phyloP scores from a whole-genome alignment of 164 flowering plant species.

The Buxus sempervirens region DNA sequence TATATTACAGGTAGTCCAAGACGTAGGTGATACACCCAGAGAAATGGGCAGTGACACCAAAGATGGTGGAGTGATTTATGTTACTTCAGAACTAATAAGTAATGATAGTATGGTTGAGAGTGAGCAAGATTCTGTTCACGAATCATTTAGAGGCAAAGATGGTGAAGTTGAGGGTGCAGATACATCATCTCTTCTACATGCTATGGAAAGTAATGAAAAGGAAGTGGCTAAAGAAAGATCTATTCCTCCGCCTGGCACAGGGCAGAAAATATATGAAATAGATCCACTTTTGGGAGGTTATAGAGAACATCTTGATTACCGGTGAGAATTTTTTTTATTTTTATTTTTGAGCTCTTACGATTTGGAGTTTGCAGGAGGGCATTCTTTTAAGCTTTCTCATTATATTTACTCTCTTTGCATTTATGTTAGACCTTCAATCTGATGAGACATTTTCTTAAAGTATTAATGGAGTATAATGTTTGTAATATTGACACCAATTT shows the following conservation, averaged over 20 bases:
- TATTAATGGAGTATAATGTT: too few relatives aligned
- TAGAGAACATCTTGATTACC: constrained; percentile 77
- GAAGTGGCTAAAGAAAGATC: constrained; percentile 29
- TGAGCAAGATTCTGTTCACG: constrained; percentile 23
- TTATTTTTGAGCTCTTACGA: too few relatives aligned
- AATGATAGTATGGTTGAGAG: constrained; percentile 16
- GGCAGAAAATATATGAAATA: constrained; percentile 77
- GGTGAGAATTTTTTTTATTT: constrained; percentile 40
- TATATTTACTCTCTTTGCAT: too few relatives aligned
- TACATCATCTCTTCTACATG: constrained; percentile 18
- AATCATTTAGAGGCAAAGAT: constrained; percentile 18
- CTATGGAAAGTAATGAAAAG: constrained; percentile 17
- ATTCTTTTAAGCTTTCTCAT: too few relatives aligned
- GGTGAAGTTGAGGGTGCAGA: constrained; percentile 16
- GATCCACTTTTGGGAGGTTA: constrained; percentile 56
- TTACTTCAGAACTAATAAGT: constrained; percentile 13
- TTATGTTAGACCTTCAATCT: too few relatives aligned
- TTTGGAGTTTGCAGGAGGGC: too few relatives aligned
- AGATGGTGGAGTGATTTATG: constrained; percentile 8
- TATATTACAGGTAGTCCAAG: constrained; percentile 32
- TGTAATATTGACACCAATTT: too few relatives aligned
- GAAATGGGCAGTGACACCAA: constrained; percentile 24
- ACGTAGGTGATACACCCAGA: constrained; percentile 19
- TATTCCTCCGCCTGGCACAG: constrained; percentile 80
- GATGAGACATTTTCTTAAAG: too few relatives aligned